A percentile compares a stretch with the other conserved stretches of the same genome.
These are phyloP conservation scores for Rhodotorula mucilaginosa DNA, from an alignment of 1,284 basidiomycete genomes.

Conservation along the genomic window DNA sequence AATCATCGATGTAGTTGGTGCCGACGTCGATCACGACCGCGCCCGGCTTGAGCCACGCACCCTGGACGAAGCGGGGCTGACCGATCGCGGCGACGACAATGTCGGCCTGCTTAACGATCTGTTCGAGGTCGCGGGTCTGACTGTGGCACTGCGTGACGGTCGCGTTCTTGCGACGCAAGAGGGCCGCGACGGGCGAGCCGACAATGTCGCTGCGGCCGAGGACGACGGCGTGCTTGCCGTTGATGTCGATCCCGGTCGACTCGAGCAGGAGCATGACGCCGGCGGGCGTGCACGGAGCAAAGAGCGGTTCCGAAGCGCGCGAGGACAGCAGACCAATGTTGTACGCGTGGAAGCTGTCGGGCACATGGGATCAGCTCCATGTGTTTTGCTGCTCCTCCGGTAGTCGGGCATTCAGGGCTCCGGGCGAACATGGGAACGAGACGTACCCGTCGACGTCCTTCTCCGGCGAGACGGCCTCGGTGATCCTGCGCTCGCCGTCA, in stretches of 20 bases:
- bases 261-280: constrained; percentile 89
- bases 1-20: constrained; percentile 91
- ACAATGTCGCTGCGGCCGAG: constrained; percentile 98
- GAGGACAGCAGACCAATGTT: constrained; percentile 96
- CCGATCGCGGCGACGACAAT: constrained; percentile 93
- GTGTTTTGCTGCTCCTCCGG: neutral
- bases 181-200: constrained; percentile 87
- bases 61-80: constrained; percentile 83
- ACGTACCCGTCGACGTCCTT: constrained; percentile 95
- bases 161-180: constrained; percentile 85
- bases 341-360: constrained; percentile 85
- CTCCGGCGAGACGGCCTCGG: constrained; percentile 86
- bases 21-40: constrained; percentile 94
- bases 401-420: too few species aligned
- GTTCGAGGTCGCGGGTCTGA: constrained; percentile 74
- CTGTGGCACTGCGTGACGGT: constrained; percentile 99
- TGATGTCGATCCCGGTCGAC: constrained; percentile 69
- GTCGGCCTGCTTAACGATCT: constrained; percentile 81
- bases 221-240: constrained; percentile 81
- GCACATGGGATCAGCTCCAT: neutral
- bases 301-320: constrained; percentile 83
- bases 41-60: constrained; percentile 92
- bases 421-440: neutral
- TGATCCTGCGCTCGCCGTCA: constrained; percentile 84
- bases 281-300: constrained; percentile 92